Evolutionary conservation across 345 rosid species (phyloP).

Genomic region (Ailanthus altissimus): DNA sequence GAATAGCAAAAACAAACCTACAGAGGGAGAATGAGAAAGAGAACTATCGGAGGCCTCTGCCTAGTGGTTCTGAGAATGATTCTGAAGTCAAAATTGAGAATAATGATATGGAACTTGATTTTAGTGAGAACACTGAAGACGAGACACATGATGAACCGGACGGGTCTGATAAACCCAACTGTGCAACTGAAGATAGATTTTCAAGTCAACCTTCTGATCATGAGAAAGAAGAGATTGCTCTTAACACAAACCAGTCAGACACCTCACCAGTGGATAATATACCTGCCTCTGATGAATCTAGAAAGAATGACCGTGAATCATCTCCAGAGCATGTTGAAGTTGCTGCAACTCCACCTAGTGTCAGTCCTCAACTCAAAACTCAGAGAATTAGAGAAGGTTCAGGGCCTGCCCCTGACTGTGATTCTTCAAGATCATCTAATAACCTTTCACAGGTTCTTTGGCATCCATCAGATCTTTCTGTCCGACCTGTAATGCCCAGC

Average conservation of each 20-base stretch:
- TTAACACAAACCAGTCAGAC: constrained; percentile 40
- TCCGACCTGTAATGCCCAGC: constrained; percentile 98
- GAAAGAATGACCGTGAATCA: constrained; percentile 55
- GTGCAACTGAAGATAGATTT: constrained; percentile 39
- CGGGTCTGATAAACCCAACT: constrained; percentile 49
- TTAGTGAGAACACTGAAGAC: constrained; percentile 78
- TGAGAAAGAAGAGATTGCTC: constrained; percentile 45
- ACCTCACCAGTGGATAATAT: constrained; percentile 33
- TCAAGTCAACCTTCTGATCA: constrained; percentile 38
- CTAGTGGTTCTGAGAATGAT: constrained; percentile 69
- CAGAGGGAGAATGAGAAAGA: constrained; percentile 97
- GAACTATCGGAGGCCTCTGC: constrained; percentile 85
- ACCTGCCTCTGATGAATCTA: constrained; percentile 53
- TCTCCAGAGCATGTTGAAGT: constrained; percentile 53
- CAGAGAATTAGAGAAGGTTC: constrained; percentile 60
- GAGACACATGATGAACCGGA: constrained; percentile 78
- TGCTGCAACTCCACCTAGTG: constrained; percentile 60
- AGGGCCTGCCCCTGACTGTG: constrained; percentile 49
- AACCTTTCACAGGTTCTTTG: constrained; percentile 69
- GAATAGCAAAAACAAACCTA: constrained; percentile 86
- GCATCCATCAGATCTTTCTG: constrained; percentile 96
- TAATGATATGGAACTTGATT: constrained; percentile 98
- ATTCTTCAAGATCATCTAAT: constrained; percentile 58
- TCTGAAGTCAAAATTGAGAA: constrained; percentile 92
- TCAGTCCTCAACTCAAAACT: constrained; percentile 62